Base-by-base conservation (phyloP, 495 filamentous ascomycete genomes). In the Astrothelium subdiscretum region DNA sequence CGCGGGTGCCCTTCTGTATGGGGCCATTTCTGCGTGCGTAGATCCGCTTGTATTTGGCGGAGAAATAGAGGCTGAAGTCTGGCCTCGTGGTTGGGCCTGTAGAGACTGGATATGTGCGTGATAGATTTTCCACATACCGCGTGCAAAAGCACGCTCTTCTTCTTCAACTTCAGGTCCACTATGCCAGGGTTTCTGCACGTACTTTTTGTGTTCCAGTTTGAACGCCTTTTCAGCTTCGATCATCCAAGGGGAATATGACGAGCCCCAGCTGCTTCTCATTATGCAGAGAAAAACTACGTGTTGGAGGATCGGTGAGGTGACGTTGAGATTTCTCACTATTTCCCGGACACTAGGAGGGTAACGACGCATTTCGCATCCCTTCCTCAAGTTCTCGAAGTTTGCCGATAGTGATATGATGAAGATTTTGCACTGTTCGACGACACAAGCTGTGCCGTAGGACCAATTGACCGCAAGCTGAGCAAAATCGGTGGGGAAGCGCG, bases 321-420 rank as follows among this genome's bases (percentile, higher is more conserved):
- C 62, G 3, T 57, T 59, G 12, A 71, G 61, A 31, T 54, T 61
- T 22, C 57, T 24, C 3, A 52, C 27, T 4, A 69, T 31, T 40
- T 71, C 69, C 57, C 62, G 43, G 1, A 59, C 62, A 15, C 66
- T 31, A 3, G 69, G 69, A 4, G 66, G 66, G 54, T 42, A 66
- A 6, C 15, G 48, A 29, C 48, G 48, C 43, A 15, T 27, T 61
- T 54, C 5, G 24, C 48, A 54, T 27, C 8, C 20, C 24, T 20
- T 4, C 6, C 11, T 5, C 24, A 54, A 26, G n/a, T 8, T 8
- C 6, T 1, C 22, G 20, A 12, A 54, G 11, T 54, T 29, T 8
- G 24, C 10, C 6, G 22, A 26, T 6, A 54, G 10, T 20, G 24
- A 26, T 8, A 27, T 8, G 20, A 54, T 20, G 20, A 54, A 27